Base-by-base conservation (phyloP, 2,329 filamentous ascomycete species). In the Tolypocladium amazonense region DNA sequence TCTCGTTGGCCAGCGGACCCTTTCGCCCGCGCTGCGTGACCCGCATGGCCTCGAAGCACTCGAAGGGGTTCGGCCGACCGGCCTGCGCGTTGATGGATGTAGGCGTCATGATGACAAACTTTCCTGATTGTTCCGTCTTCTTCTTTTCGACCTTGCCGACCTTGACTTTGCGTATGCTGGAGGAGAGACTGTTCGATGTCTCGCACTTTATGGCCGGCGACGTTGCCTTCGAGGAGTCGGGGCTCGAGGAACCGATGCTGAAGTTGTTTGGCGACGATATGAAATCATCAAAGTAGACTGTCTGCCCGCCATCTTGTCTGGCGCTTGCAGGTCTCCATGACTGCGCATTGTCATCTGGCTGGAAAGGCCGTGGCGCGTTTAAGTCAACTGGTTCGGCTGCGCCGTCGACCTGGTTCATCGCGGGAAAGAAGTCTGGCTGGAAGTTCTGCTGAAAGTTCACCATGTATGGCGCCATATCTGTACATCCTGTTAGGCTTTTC, bases 41-140 rank as follows among this genome's bases (percentile, higher is more conserved):
- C 30, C 79, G 74, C 71, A 80, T 75, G 20, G 76, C 76, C 64
- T 84, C 81, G 66, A 82, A 80, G 64, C 80, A 82, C 60, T 84
- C 81, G 61, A 77, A 84, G 1, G 77, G 76, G 65, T 82, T 83
- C 50, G 76, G 74, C 50, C 75, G 77, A 55, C 78, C 79, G 23
- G 76, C 74, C 58, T 78, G 76, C n/a, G 79, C 77, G 63, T 73
- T 77, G 68, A 83, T 82, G 30, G 78, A 77, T 45, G 75, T 78
- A 4, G 81, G 80, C 1, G 81, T 83, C 59, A 84, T 76, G 61
- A 84, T 80, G 65, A 83, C 76, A 66, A 84, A 83, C 59, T 80
- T 80, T 65, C 75, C 76, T 25, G 72, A 66, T 39, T 73, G 67
- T 9, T 74, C 70, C 20, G 67, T 57, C 66, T 74, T 78, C 65